These are phyloP conservation scores for Hanseniaspora jakobsenii DNA, from an alignment of 805 yeast genomes.

Conservation along the genomic window DNA sequence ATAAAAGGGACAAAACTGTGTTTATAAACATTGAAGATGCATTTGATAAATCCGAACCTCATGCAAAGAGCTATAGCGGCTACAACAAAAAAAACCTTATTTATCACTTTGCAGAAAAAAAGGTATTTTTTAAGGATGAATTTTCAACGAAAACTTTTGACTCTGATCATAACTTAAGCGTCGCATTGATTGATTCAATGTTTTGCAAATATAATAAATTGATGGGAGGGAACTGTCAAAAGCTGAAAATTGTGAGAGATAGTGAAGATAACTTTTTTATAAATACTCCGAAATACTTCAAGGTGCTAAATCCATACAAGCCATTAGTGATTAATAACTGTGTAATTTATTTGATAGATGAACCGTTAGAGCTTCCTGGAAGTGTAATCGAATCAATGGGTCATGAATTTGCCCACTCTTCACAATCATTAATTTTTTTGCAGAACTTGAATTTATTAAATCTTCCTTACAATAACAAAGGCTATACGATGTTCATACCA, in stretches of 20 bases:
- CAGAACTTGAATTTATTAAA: slow-evolving; percentile 41
- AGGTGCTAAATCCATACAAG: slow-evolving; percentile 19
- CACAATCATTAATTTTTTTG: slow-evolving; percentile 51
- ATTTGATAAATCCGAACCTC: slow-evolving; percentile 17
- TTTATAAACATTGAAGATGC: slow-evolving; percentile 35
- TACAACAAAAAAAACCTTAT: slow-evolving; percentile 33
- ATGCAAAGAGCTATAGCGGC: slow-evolving; percentile 28
- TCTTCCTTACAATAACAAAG: slow-evolving; percentile 41
- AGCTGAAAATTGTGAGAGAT: slow-evolving; percentile 35
- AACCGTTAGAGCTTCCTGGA: slow-evolving; percentile 50
- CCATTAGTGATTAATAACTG: slow-evolving; percentile 49
- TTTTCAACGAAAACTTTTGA: too few relatives aligned
- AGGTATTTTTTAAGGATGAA: slow-evolving; percentile 26
- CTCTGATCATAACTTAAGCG: too few relatives aligned
- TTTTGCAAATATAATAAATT: slow-evolving; percentile 41
- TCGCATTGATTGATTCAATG: slow-evolving; percentile 37
- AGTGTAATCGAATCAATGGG: slow-evolving; percentile 55
- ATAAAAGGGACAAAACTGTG: slow-evolving; percentile 41
- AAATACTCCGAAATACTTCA: not conserved
- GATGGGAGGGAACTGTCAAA: slow-evolving; percentile 56
- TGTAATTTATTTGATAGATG: slow-evolving; percentile 51
- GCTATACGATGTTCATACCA: slow-evolving; percentile 71
- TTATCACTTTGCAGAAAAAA: slow-evolving; percentile 52
- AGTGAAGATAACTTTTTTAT: slow-evolving; percentile 1
- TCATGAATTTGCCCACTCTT: slow-evolving; percentile 43